Evolutionary conservation across 805 yeast species (phyloP).

Genomic region (Candida sonorensis): DNA sequence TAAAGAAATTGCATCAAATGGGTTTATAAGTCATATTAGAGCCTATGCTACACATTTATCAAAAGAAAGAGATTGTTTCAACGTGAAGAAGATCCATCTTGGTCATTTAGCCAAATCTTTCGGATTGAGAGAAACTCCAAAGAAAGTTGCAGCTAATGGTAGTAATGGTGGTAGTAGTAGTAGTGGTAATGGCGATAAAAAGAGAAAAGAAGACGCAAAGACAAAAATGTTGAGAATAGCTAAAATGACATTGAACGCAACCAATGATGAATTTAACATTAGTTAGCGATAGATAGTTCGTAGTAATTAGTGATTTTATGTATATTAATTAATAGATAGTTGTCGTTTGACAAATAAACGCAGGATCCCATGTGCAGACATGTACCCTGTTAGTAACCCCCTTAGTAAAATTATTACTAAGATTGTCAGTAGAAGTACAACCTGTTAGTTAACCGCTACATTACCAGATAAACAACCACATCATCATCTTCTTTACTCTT

Average conservation of each 20-base stretch:
- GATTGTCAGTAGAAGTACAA: too few species aligned
- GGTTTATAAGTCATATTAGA: slow-evolving; percentile 81
- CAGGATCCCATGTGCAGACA: too few species aligned
- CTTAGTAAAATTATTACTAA: too few species aligned
- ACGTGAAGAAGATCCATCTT: slow-evolving; percentile 74
- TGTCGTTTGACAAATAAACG: too few species aligned
- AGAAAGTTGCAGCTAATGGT: slow-evolving; percentile 54
- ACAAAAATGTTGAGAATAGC: slow-evolving; percentile 76
- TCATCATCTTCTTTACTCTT: too few species aligned
- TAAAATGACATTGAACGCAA: slow-evolving; percentile 54
- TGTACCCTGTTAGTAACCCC: too few species aligned
- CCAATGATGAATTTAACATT: slow-evolving; percentile 69
- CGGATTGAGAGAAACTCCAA: slow-evolving; percentile 92
- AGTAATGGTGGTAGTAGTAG: slow-evolving; percentile 27
- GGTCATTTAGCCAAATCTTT: slow-evolving; percentile 96
- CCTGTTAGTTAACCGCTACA: too few species aligned
- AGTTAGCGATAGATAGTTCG: slow-evolving; percentile 8
- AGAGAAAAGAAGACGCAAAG: slow-evolving; percentile 59
- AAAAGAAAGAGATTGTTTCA: slow-evolving; percentile 72
- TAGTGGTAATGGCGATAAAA: slow-evolving; percentile 11
- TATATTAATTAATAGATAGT: neutral
- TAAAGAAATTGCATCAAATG: slow-evolving; percentile 66
- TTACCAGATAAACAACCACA: too few species aligned
- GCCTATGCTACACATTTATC: slow-evolving; percentile 95
- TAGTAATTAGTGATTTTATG: neutral